Evolutionary conservation across 1,284 basidiomycete genomes (phyloP).

Genomic region (Ceratobasidium sp.): DNA sequence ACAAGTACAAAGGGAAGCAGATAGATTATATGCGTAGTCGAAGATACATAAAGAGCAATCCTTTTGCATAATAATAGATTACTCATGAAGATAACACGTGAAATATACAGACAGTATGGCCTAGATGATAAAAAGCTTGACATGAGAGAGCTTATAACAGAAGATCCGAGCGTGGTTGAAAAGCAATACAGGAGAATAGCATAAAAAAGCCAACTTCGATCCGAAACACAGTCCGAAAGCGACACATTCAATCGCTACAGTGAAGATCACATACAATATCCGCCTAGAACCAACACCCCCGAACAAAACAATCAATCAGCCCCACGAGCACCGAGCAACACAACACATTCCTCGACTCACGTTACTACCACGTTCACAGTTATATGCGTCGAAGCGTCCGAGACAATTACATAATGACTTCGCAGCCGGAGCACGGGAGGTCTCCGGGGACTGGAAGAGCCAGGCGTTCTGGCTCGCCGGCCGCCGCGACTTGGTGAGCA

Average conservation of each 20-base stretch:
- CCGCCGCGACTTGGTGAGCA: not conserved
- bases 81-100: too few species aligned
- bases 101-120: not conserved
- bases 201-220: too few species aligned
- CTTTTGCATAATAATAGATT: too few species aligned
- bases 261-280: not conserved
- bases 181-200: too few species aligned
- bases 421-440: constrained; percentile 15
- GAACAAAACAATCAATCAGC: constrained; percentile 4
- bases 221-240: too few species aligned
- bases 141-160: not conserved
- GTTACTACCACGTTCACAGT: constrained; percentile 1
- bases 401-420: constrained; percentile 26
- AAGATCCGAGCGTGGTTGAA: not conserved
- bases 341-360: not conserved
- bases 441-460: constrained; percentile 23
- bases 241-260: too few species aligned
- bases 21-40: too few species aligned
- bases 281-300: not conserved
- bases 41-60: too few species aligned
- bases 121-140: not conserved
- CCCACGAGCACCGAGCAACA: not conserved
- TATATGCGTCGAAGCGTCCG: constrained; percentile 6
- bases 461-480: constrained; percentile 18
- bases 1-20: too few species aligned